Evolutionary conservation across 495 filamentous ascomycete genomes (phyloP), one percentile per base, ranked within the genome.

Genomic region (Penicillium angulare): DNA sequence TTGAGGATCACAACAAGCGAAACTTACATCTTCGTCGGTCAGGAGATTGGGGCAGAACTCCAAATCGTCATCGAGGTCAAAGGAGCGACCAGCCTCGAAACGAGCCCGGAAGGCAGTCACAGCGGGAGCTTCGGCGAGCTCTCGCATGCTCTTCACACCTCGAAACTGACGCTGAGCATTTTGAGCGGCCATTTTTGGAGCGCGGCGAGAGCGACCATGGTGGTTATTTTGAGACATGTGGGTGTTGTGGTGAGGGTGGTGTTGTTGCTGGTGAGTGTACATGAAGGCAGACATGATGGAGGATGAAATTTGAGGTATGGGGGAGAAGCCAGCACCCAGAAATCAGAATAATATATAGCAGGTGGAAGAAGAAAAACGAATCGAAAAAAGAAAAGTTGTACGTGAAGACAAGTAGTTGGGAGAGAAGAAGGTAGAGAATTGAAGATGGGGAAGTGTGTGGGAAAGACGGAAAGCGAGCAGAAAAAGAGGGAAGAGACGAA

Each of bases 61-160:
- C 73, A 97, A 76, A 67, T 98, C 93, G 65, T 98, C 93, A 59
- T 97, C 92, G 57, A 99, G 77, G 58, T 99, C 93, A 65, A 99
- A 99, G 18, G 92, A 96, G 47, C 90, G 85, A 36, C 87, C 89
- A 56, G 91, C 88, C 68, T 97, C 92, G 65, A 95, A 95, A 63
- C 87, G 82, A 33, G 83, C 80, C 50, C 92, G 87, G 72, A 90
- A 96, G 52, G 85, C 83, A 39, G 79, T 79, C 38, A 91, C 78
- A 27, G 84, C 79, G 31, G 84, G 83, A 39, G 84, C 78, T 62
- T 96, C 91, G 59, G 86, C 87, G 46, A 92, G 71, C 68, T 97
- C 95, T 70, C 93, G 90, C 80, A 90, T 90, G 60, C 85, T 92
- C 64, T 88, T 79, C 24, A 88, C 83, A 44, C 82, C 86, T 44